phyloP scores from a whole-genome alignment of 2,329 filamentous ascomycete genomes.

The Sclerotinia subarctica region DNA sequence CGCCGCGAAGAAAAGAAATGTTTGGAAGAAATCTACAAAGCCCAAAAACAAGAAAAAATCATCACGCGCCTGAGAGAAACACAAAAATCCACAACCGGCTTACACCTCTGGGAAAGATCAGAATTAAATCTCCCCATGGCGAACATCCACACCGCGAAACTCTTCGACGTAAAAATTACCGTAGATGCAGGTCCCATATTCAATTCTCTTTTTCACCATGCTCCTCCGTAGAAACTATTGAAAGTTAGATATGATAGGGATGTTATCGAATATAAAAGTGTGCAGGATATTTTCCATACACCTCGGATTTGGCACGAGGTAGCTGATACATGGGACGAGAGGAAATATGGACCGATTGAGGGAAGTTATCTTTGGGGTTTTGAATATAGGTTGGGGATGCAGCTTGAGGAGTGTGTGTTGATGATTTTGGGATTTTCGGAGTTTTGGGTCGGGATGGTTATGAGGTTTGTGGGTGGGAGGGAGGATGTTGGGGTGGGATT shows the following conservation, averaged over 20 bases:
- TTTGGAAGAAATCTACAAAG: background rate
- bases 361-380: background rate
- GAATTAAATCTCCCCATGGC: background rate
- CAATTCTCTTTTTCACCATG: too few species aligned
- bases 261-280: too few species aligned
- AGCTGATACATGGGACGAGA: background rate
- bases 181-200: background rate
- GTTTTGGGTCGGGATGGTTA: background rate
- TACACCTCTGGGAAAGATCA: background rate
- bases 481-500: background rate
- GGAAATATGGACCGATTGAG: background rate
- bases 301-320: background rate
- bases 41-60: background rate
- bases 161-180: background rate
- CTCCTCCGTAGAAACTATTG: too few species aligned
- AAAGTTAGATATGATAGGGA: too few species aligned
- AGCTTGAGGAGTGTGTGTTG: background rate
- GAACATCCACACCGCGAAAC: background rate
- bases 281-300: too few species aligned
- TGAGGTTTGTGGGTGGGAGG: background rate
- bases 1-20: background rate
- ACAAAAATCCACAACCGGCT: too few species aligned
- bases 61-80: background rate
- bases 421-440: background rate
- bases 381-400: background rate